A percentile compares a stretch with the other conserved stretches of the same genome.
Evolutionary conservation across 2,329 filamentous ascomycete genomes (phyloP).

Genomic region (Lachnellula arida): DNA sequence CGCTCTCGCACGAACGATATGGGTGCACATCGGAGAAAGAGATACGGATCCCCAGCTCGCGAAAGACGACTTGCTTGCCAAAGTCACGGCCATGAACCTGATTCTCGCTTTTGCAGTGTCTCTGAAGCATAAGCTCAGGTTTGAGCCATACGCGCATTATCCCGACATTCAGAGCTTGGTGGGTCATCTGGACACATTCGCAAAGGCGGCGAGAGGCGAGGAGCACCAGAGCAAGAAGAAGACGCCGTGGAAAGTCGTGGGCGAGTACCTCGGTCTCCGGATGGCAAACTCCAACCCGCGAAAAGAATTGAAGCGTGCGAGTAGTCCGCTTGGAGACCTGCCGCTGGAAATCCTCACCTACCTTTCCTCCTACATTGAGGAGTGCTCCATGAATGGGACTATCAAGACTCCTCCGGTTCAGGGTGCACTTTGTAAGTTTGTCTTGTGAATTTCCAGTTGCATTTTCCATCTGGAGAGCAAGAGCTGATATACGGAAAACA

Average conservation of each 20-base stretch:
- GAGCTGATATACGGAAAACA: slow-evolving; percentile 4
- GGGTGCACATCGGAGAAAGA: slow-evolving; percentile 69
- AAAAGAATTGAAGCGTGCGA: slow-evolving; percentile 69
- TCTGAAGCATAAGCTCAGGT: slow-evolving; percentile 77
- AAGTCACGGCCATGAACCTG: slow-evolving; percentile 65
- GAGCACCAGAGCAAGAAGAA: slow-evolving; percentile 35
- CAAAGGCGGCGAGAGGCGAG: slow-evolving; percentile 47
- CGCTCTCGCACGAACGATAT: slow-evolving; percentile 71
- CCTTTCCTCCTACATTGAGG: slow-evolving; percentile 42
- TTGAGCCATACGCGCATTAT: slow-evolving; percentile 76
- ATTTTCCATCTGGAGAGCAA: too few relatives aligned
- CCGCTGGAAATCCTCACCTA: slow-evolving; percentile 77
- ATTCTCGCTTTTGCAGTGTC: slow-evolving; percentile 72
- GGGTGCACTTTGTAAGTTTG: slow-evolving; percentile 26
- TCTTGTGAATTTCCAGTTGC: too few relatives aligned
- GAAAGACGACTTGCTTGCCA: slow-evolving; percentile 65
- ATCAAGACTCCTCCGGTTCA: slow-evolving; percentile 29
- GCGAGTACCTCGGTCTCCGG: slow-evolving; percentile 70
- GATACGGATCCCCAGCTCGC: slow-evolving; percentile 39
- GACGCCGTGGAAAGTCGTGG: slow-evolving; percentile 53
- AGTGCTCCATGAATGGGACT: slow-evolving; percentile 31
- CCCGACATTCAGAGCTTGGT: slow-evolving; percentile 67
- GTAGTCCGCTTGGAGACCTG: slow-evolving; percentile 73
- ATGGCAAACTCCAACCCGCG: slow-evolving; percentile 76
- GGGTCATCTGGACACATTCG: slow-evolving; percentile 70